Percentiles rank a stretch among this genome's conserved stretches.
These are phyloP conservation scores for Aspergillus spinulosporus DNA, from an alignment of 2,329 filamentous ascomycete species.

Conservation along the genomic window DNA sequence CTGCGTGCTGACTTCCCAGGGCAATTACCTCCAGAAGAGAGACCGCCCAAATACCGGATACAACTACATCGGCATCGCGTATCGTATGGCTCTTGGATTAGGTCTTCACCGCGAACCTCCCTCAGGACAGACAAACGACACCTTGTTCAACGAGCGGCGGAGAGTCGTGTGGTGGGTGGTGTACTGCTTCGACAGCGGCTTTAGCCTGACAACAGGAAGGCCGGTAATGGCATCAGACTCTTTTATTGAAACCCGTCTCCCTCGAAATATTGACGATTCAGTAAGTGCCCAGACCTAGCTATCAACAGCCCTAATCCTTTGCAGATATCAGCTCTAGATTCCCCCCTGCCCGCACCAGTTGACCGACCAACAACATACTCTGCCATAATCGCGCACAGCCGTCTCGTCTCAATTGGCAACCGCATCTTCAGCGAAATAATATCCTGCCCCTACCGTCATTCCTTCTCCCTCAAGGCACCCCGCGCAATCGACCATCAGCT, in stretches of 20 bases:
- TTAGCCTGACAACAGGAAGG: constrained; percentile 32
- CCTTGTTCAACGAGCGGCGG: constrained; percentile 19
- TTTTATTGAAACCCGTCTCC: constrained; percentile 27
- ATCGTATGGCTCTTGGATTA: constrained; percentile 52
- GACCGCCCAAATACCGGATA: constrained; percentile 55
- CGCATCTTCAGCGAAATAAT: constrained; percentile 19
- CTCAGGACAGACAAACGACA: constrained; percentile 6
- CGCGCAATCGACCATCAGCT: constrained; percentile 25
- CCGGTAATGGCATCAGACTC: constrained; percentile 39
- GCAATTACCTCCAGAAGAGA: constrained; percentile 54
- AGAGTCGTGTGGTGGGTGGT: constrained; percentile 29
- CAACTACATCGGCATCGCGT: constrained; percentile 54
- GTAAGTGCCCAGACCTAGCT: constrained; percentile 3
- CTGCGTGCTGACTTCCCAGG: constrained; percentile 16
- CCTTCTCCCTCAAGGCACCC: constrained; percentile 12
- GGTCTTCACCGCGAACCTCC: constrained; percentile 50
- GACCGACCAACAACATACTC: constrained; percentile 23
- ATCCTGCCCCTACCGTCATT: constrained; percentile 9
- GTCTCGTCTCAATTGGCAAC: constrained; percentile 21
- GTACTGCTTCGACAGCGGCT: constrained; percentile 34
- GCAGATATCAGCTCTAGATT: constrained; percentile 6
- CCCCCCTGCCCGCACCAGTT: constrained; percentile 1
- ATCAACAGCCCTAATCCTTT: not conserved
- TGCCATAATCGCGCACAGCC: constrained; percentile 23
- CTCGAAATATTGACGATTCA: constrained; percentile 24